Conservation (phyloP, 176 grass and related monocot genomes). For the Stipa capillata region DNA sequence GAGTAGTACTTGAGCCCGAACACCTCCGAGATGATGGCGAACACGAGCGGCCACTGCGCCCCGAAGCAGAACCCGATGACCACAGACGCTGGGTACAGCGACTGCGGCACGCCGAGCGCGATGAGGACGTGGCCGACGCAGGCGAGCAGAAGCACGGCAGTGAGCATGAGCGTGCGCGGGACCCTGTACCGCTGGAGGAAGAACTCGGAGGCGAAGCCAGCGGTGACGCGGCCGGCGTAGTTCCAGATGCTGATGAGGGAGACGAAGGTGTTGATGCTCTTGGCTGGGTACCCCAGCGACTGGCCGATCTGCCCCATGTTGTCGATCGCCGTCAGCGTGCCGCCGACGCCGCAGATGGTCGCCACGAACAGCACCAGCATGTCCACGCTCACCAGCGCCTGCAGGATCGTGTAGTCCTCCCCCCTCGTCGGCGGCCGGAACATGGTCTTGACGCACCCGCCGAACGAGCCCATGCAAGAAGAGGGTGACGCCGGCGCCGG, state of each 20-base stretch:
- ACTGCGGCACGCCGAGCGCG: too few species aligned
- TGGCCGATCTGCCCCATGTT: conserved; percentile 49
- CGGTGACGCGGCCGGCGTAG: conserved; percentile 28
- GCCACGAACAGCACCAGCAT: conserved; percentile 33
- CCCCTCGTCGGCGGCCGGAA: conserved; percentile 34
- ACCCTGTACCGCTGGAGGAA: neutral
- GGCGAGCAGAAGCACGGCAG: neutral
- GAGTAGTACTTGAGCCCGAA: neutral
- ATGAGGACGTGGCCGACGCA: too few species aligned
- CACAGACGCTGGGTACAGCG: conserved; percentile 56
- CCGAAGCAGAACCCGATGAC: conserved; percentile 82
- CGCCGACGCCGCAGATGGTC: conserved; percentile 26
- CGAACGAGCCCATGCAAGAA: neutral
- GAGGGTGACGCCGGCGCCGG: neutral
- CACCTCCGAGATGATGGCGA: neutral
- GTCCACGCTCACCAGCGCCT: conserved; percentile 39
- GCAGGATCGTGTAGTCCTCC: conserved; percentile 5
- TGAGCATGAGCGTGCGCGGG: too few species aligned
- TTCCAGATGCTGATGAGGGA: conserved; percentile 50
- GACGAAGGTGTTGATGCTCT: conserved; percentile 35
- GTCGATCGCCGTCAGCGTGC: conserved; percentile 46
- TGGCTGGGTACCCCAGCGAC: conserved; percentile 22
- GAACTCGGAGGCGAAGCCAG: conserved; percentile 31
- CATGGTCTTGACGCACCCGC: conserved; percentile 15
- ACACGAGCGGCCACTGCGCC: conserved; percentile 64